Evolutionary conservation across 2,329 filamentous ascomycete species (phyloP).

Genomic region (Rhynchosporium agropyri): DNA sequence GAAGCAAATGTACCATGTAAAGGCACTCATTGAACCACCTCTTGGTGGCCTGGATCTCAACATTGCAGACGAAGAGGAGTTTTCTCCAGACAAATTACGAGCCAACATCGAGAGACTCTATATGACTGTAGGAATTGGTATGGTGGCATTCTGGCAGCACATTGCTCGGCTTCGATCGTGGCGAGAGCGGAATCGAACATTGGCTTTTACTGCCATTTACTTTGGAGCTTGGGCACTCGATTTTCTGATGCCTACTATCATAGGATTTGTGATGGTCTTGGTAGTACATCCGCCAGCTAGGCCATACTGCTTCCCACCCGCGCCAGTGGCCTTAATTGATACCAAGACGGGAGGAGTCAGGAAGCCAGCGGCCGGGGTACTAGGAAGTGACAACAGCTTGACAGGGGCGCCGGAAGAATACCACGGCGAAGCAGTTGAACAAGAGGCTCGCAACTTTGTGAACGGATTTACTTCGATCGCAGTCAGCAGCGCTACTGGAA

Average conservation of each 20-base stretch:
- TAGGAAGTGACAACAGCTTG: conserved; percentile 75
- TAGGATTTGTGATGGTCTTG: conserved; percentile 62
- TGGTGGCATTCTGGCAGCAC: conserved; percentile 72
- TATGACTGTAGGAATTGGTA: conserved; percentile 72
- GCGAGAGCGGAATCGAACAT: conserved; percentile 71
- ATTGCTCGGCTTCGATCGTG: conserved; percentile 77
- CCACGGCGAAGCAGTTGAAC: conserved; percentile 81
- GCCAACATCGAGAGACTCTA: conserved; percentile 79
- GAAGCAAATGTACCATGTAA: conserved; percentile 36
- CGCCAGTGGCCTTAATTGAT: conserved; percentile 73
- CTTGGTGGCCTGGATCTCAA: conserved; percentile 77
- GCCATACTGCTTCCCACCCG: conserved; percentile 70
- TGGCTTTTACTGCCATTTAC: conserved; percentile 60
- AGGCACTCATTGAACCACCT: conserved; percentile 43
- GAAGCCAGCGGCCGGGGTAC: conserved; percentile 73
- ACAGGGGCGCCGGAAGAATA: conserved; percentile 83
- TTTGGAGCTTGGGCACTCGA: conserved; percentile 71
- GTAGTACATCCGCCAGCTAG: conserved; percentile 67
- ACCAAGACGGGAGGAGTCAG: conserved; percentile 72
- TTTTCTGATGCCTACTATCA: conserved; percentile 64
- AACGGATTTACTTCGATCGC: conserved; percentile 72
- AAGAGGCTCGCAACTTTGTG: conserved; percentile 81
- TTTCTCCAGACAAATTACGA: conserved; percentile 80
- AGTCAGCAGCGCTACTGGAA: conserved; percentile 74
- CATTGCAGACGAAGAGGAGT: conserved; percentile 80